Conservation (phyloP, 2,329 filamentous ascomycete genomes). For the Colletotrichum sp. region DNA sequence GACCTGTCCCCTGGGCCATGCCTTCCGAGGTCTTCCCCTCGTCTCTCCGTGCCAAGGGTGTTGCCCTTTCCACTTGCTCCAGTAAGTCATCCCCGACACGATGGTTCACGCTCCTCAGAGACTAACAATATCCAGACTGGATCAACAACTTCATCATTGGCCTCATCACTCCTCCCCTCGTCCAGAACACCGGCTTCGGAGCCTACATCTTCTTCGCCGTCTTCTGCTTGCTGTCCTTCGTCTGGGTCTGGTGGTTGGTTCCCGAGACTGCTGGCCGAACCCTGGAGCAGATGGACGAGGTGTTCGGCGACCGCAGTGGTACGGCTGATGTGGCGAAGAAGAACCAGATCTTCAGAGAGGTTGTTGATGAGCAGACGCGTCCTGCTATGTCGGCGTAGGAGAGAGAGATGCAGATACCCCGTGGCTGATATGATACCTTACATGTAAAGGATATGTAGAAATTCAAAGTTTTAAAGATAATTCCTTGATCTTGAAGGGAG, state of each 20-base stretch:
- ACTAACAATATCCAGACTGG: constrained; percentile 26
- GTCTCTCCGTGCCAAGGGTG: constrained; percentile 32
- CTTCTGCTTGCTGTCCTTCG: constrained; percentile 26
- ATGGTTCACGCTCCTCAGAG: fast-evolving
- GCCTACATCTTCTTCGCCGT: constrained; percentile 43
- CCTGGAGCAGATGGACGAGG: constrained; percentile 39
- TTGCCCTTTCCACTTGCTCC: constrained; percentile 31
- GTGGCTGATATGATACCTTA: no score
- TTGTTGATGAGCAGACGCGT: constrained; percentile 2
- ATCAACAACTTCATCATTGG: constrained; percentile 47
- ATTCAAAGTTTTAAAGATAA: no score
- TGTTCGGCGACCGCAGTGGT: constrained; percentile 33
- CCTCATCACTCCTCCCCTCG: constrained; percentile 51
- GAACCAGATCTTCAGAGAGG: constrained; percentile 12
- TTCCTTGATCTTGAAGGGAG: no score
- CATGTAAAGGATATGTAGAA: no score
- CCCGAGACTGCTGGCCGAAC: constrained; percentile 37
- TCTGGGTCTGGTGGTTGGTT: constrained; percentile 30
- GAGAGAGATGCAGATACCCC: not conserved
- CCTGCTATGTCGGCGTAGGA: not conserved
- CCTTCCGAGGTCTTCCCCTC: constrained; percentile 44
- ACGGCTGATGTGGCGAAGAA: constrained; percentile 22
- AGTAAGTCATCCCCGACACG: constrained; percentile 20
- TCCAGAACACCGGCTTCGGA: constrained; percentile 45
- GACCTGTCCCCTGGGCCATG: constrained; percentile 47